Base-by-base conservation (phyloP, 352 stramenopile genomes). In the Blastocystis sp. region DNA sequence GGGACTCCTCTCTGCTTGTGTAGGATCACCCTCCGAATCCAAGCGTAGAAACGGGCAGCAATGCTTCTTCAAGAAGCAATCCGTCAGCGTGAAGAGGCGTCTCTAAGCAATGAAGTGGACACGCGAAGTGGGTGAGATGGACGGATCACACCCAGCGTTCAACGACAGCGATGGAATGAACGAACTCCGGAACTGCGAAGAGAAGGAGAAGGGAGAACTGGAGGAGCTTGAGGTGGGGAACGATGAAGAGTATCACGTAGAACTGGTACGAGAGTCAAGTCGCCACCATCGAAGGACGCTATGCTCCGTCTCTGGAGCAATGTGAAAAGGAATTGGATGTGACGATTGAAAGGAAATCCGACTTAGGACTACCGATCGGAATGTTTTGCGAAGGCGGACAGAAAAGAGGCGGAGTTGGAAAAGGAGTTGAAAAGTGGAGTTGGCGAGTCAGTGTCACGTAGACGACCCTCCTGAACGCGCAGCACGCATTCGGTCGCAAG, bases 261-360 rank as follows among this genome's bases (percentile, higher is more conserved):
- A 24, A 67, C 4, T 73, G 61, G 61, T 73, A 73, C 29, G 61
- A 73, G 18, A 32, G 18, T 24, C n/a, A 73, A 51, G 61, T 73
- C 2, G 29, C 29, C 1, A 29, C 61, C n/a, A 29, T 73, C 14
- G 61, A 73, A 29, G 29, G 46, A 4, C 42, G 38, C 29, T 73
- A 48, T 51, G 38, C 61, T 27, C n/a, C 18, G n/a, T 29, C 42
- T 14, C 44, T 73, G 44, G 61, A 73, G 16, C 3, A 29, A 24
- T 73, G 38, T 51, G 61, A 73, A 8, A 73, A 73, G 36, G 61
- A 73, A n/a, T 24, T 73, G 61, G 61, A 73, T n/a, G 61, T 73
- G 29, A 7, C 14, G n/a, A 21, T 51, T 2, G 8, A 14, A 51
- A 73, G 4, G 7, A 48, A 32, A 18, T 51, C 2, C n/a, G 21